Base-by-base conservation (phyloP, 768 basidiomycete genomes). In the Phanerodontia chrysosporium region DNA sequence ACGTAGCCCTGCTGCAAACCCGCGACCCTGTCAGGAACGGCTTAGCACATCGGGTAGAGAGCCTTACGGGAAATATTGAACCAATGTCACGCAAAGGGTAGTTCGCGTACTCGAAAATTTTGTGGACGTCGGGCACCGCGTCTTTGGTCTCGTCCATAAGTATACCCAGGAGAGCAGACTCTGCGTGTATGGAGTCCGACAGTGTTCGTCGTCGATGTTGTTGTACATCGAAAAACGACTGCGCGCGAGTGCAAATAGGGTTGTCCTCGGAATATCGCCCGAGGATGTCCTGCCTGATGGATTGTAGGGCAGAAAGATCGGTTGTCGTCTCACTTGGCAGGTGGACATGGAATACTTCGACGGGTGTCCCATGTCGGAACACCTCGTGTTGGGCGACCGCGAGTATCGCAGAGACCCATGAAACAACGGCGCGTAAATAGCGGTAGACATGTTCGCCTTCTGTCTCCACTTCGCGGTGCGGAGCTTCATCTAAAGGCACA, bases 401-500 rank as follows among this genome's bases (percentile, higher is more conserved):
- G 14, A 59, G 44, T 9, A 51, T 30, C 2, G 58, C 58, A 30
- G 51, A 18, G 27, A 59, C 58, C 58, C 58, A 59, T 18, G 58
- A 32, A 45, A 59, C 58, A 12, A 59, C 36, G 24, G 58, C 58
- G 3, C 58, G 51, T 22, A 59, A 45, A 51, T 59, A 59, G 13
- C 58, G 58, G 22, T 30, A 59, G 44, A 59, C 58, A 27, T 59
- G 58, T n/a, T 45, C 58, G 44, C 58, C 58, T 22, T 51, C 51
- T 10, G 51, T 35, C 52, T 59, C 58, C 14, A 49, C 28, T 52
- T 58, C 57, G 16, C 51, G 48, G 13, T 35, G 27, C 21, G 35
- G 25, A 7, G 58, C 51, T 25, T 58, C 49, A n/a, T 49, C 46
- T 25, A 28, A 39, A 18, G 44, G 55, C 10, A 30, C 55, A 9